phyloP scores from a whole-genome alignment of 2,329 filamentous ascomycete genomes.

The Gnomoniopsis sp. region DNA sequence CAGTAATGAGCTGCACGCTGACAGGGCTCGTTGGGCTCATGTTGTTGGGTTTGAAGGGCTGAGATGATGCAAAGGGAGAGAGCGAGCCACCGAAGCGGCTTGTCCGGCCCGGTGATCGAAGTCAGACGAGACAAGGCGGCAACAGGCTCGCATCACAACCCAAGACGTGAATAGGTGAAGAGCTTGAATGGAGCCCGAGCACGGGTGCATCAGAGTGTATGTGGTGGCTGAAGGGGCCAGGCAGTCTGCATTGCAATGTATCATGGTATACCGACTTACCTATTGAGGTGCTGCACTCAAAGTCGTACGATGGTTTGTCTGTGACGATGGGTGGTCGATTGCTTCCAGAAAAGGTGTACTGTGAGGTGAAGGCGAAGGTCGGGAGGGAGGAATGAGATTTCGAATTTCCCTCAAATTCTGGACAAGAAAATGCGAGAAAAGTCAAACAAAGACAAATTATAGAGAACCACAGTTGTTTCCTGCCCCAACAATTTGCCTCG shows the following conservation, averaged over 20 bases:
- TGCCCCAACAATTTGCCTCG: conserved; percentile 9
- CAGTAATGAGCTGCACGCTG: background rate
- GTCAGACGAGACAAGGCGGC: background rate
- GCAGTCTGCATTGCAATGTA: background rate
- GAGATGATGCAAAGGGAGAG: background rate
- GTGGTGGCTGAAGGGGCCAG: background rate
- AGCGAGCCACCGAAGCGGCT: background rate
- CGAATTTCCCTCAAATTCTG: background rate
- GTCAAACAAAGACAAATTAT: background rate
- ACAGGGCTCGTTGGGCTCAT: background rate
- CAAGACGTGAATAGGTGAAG: background rate
- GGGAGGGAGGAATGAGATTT: background rate
- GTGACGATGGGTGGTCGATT: background rate
- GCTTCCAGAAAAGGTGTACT: background rate
- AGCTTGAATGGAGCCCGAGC: background rate
- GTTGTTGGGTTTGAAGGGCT: background rate
- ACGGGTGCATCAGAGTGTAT: no score
- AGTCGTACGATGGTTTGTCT: background rate
- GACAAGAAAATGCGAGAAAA: background rate
- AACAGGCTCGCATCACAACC: background rate
- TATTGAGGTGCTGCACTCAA: conserved; percentile 6
- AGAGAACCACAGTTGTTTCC: conserved; percentile 2
- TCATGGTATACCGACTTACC: background rate
- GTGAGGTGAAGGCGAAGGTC: background rate
- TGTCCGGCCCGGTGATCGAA: background rate